Percentiles rank a stretch among this genome's conserved stretches.
Evolutionary conservation across 2,329 filamentous ascomycete genomes (phyloP).

Genomic region (Fusarium longipes): DNA sequence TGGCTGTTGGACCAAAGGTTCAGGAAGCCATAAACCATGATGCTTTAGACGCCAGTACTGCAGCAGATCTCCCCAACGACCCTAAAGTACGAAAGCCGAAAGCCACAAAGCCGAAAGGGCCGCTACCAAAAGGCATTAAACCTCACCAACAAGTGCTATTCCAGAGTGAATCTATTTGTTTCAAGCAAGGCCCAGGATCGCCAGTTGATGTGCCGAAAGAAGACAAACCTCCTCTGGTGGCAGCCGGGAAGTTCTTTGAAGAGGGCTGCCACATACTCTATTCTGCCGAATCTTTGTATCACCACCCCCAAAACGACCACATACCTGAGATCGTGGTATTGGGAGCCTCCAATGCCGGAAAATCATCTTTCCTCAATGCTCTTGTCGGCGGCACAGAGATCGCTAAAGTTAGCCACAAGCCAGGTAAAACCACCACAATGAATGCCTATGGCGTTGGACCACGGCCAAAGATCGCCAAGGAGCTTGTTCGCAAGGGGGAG

Average conservation of each 20-base stretch:
- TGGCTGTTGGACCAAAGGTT: neutral
- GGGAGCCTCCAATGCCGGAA: constrained; percentile 89
- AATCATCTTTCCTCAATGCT: constrained; percentile 88
- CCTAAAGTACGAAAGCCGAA: constrained; percentile 14
- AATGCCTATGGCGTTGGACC: constrained; percentile 68
- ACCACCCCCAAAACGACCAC: constrained; percentile 63
- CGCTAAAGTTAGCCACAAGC: constrained; percentile 62
- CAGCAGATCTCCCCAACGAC: neutral
- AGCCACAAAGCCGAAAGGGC: constrained; percentile 6
- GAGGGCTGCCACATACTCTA: constrained; percentile 58
- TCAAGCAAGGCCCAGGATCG: constrained; percentile 15
- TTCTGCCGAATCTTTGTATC: constrained; percentile 60
- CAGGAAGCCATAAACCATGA: neutral
- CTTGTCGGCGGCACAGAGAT: constrained; percentile 66
- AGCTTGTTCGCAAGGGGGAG: constrained; percentile 50
- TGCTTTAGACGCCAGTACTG: neutral
- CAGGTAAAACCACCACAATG: constrained; percentile 66
- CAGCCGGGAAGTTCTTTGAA: constrained; percentile 50
- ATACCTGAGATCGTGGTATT: constrained; percentile 78
- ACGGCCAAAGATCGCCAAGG: constrained; percentile 45
- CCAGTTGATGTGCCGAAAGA: constrained; percentile 32
- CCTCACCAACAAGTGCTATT: constrained; percentile 34
- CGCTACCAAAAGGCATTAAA: constrained; percentile 34
- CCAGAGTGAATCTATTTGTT: constrained; percentile 41
- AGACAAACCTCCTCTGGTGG: constrained; percentile 43